Conservation (phyloP, 176 grass and related monocot genomes). For the Elymus sibiricus region DNA sequence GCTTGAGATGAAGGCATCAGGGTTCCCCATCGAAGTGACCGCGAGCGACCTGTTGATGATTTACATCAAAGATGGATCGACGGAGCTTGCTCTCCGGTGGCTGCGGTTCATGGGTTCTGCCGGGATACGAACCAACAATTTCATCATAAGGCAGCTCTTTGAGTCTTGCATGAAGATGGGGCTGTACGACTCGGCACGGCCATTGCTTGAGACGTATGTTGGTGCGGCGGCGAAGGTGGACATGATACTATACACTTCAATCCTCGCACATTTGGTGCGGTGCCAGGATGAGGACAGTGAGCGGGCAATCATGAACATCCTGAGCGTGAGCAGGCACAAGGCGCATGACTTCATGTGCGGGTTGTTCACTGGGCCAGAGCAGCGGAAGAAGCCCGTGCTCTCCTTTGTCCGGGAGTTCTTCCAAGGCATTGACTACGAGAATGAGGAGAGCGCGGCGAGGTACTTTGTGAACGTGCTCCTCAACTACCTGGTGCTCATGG, state of each 20-base stretch:
- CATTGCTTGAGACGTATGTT: conserved; percentile 73
- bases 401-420: conserved; percentile 86
- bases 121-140: conserved; percentile 90
- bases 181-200: conserved; percentile 71
- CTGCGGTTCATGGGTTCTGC: conserved; percentile 89
- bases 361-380: conserved; percentile 87
- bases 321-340: conserved; percentile 69
- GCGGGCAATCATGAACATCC: conserved; percentile 83
- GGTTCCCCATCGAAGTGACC: conserved; percentile 75
- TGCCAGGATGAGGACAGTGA: conserved; percentile 76
- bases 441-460: conserved; percentile 64
- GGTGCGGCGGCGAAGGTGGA: conserved; percentile 72
- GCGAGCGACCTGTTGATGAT: conserved; percentile 94
- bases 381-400: conserved; percentile 83
- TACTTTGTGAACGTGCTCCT: conserved; percentile 94
- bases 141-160: conserved; percentile 92
- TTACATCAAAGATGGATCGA: conserved; percentile 86
- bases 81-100: conserved; percentile 79
- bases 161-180: conserved; percentile 94
- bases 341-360: conserved; percentile 86
- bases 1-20: conserved; percentile 91
- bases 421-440: conserved; percentile 80
- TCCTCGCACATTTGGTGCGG: conserved; percentile 74
- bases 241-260: conserved; percentile 89
- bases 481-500: conserved; percentile 94